Evolutionary conservation across 176 grass and related monocot genomes (phyloP).

Genomic region (Tillandsia leiboldiana): DNA sequence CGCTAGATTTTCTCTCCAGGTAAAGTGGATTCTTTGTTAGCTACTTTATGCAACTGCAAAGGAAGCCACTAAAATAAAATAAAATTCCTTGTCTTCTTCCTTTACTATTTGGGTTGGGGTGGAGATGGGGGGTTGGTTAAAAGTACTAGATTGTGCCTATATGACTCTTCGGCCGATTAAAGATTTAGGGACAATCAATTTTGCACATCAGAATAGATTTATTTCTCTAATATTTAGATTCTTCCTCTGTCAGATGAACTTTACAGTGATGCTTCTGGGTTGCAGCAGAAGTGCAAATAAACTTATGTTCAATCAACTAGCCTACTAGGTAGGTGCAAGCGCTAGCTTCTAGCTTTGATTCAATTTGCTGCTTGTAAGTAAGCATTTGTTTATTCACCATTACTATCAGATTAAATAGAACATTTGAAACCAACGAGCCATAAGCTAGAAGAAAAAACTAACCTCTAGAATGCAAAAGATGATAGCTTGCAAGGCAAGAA

Average conservation of each 20-base stretch:
- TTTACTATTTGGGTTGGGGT: neutral
- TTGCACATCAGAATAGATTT: too few species aligned
- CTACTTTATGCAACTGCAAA: neutral
- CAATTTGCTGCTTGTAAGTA: too few species aligned
- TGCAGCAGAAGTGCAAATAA: too few species aligned
- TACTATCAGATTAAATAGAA: constrained; percentile 4
- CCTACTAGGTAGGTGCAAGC: too few species aligned
- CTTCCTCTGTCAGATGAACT: neutral
- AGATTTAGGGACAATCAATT: too few species aligned
- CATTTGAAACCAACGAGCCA: neutral
- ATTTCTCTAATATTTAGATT: neutral
- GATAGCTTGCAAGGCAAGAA: constrained; percentile 66
- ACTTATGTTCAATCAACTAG: too few species aligned
- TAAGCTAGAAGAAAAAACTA: neutral
- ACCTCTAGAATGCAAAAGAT: constrained; percentile 57
- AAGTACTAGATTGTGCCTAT: too few species aligned
- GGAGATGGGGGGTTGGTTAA: too few species aligned
- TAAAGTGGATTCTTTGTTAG: neutral
- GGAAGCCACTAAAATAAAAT: neutral
- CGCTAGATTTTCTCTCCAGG: neutral
- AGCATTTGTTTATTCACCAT: neutral
- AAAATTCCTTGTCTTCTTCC: neutral
- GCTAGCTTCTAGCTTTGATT: too few species aligned
- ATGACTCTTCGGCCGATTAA: too few species aligned
- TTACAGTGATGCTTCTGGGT: too few species aligned